Evolutionary conservation across 2,329 filamentous ascomycete genomes (phyloP), one percentile per base, ranked within the genome.

Genomic region (Cladophialophora yegresii): DNA sequence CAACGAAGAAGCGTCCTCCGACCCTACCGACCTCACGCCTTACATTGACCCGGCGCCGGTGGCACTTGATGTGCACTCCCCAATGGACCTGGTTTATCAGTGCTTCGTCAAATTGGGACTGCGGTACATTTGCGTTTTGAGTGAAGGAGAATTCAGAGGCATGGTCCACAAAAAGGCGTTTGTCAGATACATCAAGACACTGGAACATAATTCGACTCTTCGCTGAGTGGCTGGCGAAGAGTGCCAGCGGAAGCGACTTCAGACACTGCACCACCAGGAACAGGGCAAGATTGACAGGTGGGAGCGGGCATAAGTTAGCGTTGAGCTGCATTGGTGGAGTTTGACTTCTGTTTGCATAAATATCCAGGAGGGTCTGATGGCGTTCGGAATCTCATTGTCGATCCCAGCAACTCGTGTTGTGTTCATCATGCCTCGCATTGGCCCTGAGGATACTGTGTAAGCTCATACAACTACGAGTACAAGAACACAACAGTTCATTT

Each of bases 91-190:
- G 45, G 95, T 97, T 3, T 97, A 96, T 72, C 95, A 99, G 75
- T 93, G 92, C 73, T 99, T 98, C 75, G 90, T 91, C 57, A 99
- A 99, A 78, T 82, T 99, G 8, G 95, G 95, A 1, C 78, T 99
- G 69, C 84, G 95, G 67, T 98, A 96, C 76, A 89, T 99, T 56
- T 98, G 95, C 75, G 92, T 97, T 4, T 80, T 95, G 28, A 85
- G 85, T 61, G 88, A 96, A 69, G 95, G 95, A 26, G 87, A 86
- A 66, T 99, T 91, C 77, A 90, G 90, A 1, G 95, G 95, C 67
- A 85, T 99, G 82, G 92, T 96, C 57, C 95, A 99, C 77, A 98
- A 98, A 81, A 99, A 99, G 81, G 89, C 87, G 3, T 98, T 99
- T 80, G 93, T 96, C 65, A 93, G 91, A 76, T 97, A 96, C 75